phyloP scores from a whole-genome alignment of 805 yeast genomes.

The Metschnikowia kunwiensis region DNA sequence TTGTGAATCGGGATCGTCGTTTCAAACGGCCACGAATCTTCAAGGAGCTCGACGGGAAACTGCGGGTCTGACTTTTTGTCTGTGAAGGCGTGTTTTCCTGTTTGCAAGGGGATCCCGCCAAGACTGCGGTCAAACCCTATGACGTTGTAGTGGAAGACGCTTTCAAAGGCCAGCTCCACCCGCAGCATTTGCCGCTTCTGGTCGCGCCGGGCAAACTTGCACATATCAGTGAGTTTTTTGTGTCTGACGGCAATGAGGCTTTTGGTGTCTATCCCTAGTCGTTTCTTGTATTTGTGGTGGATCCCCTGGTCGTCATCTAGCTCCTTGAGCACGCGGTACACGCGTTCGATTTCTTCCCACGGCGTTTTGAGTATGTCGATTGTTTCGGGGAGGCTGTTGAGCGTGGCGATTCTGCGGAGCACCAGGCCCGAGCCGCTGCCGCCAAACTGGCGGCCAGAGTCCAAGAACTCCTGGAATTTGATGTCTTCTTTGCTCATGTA shows the following conservation, averaged over 20 bases:
- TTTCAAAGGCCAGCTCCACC: slow-evolving; percentile 29
- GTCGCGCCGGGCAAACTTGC: slow-evolving; percentile 35
- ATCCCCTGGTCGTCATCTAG: slow-evolving; percentile 38
- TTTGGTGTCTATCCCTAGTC: slow-evolving; percentile 30
- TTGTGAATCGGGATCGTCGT: slow-evolving; percentile 31
- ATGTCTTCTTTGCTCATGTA: slow-evolving; percentile 40
- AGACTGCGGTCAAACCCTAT: slow-evolving; percentile 40
- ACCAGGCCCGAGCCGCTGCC: slow-evolving; percentile 34
- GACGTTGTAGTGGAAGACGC: slow-evolving; percentile 36
- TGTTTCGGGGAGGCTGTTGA: slow-evolving; percentile 35
- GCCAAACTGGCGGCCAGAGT: slow-evolving; percentile 34
- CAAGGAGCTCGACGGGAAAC: slow-evolving; percentile 39
- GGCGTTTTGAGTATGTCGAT: slow-evolving; percentile 33
- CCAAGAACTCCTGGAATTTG: slow-evolving; percentile 33
- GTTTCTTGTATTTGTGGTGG: slow-evolving; percentile 35
- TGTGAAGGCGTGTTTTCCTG: slow-evolving; percentile 23
- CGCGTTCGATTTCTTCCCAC: slow-evolving; percentile 27
- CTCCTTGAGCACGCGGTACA: slow-evolving; percentile 29
- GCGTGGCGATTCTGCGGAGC: slow-evolving; percentile 30
- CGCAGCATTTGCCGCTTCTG: slow-evolving; percentile 30
- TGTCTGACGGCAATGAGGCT: slow-evolving; percentile 32
- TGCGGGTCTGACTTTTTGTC: slow-evolving; percentile 13
- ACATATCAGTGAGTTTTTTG: slow-evolving; percentile 32
- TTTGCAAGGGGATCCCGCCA: slow-evolving; percentile 37
- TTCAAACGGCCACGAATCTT: slow-evolving; percentile 32